These are phyloP conservation scores for Aureobasidium sp. DNA, from an alignment of 2,329 filamentous ascomycete genomes.

Conservation along the genomic window DNA sequence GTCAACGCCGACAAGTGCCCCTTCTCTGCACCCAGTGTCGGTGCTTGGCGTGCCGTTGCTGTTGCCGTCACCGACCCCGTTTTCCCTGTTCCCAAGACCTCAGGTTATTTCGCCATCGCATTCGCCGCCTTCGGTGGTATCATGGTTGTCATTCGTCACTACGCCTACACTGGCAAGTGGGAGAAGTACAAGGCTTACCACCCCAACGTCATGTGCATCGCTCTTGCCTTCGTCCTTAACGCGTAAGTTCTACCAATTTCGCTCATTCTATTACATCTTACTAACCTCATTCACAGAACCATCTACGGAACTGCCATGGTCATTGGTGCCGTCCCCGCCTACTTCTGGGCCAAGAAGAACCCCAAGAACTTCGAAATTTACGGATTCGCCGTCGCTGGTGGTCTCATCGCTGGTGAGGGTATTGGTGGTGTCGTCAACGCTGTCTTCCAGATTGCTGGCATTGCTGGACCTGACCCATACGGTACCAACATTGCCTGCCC, in stretches of 20 bases:
- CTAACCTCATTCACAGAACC: no score
- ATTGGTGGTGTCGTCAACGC: conserved; percentile 56
- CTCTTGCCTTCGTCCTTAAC: conserved; percentile 50
- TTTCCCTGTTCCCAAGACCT: conserved; percentile 46
- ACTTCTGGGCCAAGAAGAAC: conserved; percentile 46
- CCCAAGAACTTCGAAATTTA: conserved; percentile 48
- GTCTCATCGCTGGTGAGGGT: conserved; percentile 55
- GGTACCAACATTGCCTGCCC: conserved; percentile 37
- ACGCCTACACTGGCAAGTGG: conserved; percentile 43
- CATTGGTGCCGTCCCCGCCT: conserved; percentile 45
- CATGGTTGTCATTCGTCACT: conserved; percentile 48
- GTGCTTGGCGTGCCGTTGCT: conserved; percentile 58
- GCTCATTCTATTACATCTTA: no score
- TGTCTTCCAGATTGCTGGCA: conserved; percentile 38
- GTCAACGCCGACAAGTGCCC: conserved; percentile 40
- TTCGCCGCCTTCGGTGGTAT: conserved; percentile 44
- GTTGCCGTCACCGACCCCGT: conserved; percentile 50
- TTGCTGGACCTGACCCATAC: conserved; percentile 31
- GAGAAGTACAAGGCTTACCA: conserved; percentile 49
- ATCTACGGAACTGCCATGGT: conserved; percentile 47
- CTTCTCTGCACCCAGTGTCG: conserved; percentile 55
- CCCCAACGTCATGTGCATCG: conserved; percentile 55
- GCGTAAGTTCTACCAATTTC: conserved; percentile 35
- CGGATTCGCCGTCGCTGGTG: conserved; percentile 51
- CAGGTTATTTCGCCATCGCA: conserved; percentile 50